Conservation (phyloP, 768 basidiomycete species). For the Kondoa malvinella region DNA sequence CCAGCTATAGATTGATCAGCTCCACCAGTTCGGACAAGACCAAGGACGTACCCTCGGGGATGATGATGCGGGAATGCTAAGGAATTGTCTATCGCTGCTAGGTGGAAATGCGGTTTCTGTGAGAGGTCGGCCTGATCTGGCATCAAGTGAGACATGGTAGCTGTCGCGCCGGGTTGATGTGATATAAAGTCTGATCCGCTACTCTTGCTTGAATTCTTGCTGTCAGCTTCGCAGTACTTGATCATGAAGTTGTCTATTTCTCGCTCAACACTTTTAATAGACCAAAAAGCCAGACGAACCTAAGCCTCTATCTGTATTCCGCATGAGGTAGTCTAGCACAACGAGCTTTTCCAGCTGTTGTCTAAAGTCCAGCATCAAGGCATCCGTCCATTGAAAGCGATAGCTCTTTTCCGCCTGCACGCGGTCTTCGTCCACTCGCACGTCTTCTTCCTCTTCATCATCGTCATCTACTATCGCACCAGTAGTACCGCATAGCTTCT, state of each 20-base stretch:
- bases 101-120: slow-evolving; percentile 8
- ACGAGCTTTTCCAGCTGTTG: slow-evolving; percentile 85
- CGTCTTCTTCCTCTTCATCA: slow-evolving; percentile 43
- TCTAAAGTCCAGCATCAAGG: slow-evolving; percentile 61
- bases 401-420: neutral
- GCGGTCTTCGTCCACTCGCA: slow-evolving; percentile 23
- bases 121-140: neutral
- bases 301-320: slow-evolving; percentile 73
- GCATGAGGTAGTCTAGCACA: slow-evolving; percentile 76
- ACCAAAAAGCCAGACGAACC: slow-evolving; percentile 36
- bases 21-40: slow-evolving; percentile 74
- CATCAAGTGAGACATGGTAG: neutral
- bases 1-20: slow-evolving; percentile 60
- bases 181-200: neutral
- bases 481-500: slow-evolving; percentile 56
- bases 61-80: slow-evolving; percentile 83
- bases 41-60: slow-evolving; percentile 59
- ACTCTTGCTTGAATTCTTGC: neutral
- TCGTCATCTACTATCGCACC: slow-evolving; percentile 52
- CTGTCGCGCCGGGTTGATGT: neutral
- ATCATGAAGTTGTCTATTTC: slow-evolving; percentile 27
- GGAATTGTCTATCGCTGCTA: slow-evolving; percentile 79
- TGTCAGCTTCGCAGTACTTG: slow-evolving; percentile 16
- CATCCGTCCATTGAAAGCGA: slow-evolving; percentile 64
- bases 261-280: slow-evolving; percentile 18